phyloP scores from a whole-genome alignment of 1,284 basidiomycete genomes.

The Papiliotrema laurentii region DNA sequence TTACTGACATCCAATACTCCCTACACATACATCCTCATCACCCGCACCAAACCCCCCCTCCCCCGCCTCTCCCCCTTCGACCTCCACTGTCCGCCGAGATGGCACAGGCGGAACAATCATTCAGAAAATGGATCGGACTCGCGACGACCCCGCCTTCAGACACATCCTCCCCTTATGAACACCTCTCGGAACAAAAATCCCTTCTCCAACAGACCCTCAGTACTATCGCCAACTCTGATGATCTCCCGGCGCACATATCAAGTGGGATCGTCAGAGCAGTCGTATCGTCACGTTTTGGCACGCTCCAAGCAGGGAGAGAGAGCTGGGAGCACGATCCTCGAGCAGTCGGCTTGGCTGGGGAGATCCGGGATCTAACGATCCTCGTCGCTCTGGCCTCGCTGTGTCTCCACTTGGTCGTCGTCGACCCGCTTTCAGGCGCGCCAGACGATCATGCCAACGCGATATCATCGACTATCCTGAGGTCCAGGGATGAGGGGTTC shows the following conservation, averaged over 20 bases:
- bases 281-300: conserved; percentile 22
- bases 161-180: background rate
- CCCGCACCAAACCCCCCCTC: no score
- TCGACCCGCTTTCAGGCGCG: conserved; percentile 14
- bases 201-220: conserved; percentile 18
- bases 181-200: background rate
- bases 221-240: conserved; percentile 18
- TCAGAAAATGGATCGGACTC: background rate
- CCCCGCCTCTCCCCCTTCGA: no score
- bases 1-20: no score
- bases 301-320: conserved; percentile 34
- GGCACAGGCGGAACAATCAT: conserved; percentile 6
- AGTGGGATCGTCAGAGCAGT: background rate
- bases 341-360: conserved; percentile 17
- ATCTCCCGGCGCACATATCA: conserved; percentile 2
- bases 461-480: conserved; percentile 24
- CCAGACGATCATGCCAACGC: conserved; percentile 2
- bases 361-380: conserved; percentile 36
- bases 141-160: background rate
- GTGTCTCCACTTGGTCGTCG: conserved; percentile 29
- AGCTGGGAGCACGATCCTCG: conserved; percentile 34
- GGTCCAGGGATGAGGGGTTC: conserved; percentile 24
- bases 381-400: conserved; percentile 36
- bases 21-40: no score
- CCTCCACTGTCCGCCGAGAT: no score